These are phyloP conservation scores for Pyracantha coccinea DNA, from an alignment of 331 rosid genomes.

Conservation along the genomic window DNA sequence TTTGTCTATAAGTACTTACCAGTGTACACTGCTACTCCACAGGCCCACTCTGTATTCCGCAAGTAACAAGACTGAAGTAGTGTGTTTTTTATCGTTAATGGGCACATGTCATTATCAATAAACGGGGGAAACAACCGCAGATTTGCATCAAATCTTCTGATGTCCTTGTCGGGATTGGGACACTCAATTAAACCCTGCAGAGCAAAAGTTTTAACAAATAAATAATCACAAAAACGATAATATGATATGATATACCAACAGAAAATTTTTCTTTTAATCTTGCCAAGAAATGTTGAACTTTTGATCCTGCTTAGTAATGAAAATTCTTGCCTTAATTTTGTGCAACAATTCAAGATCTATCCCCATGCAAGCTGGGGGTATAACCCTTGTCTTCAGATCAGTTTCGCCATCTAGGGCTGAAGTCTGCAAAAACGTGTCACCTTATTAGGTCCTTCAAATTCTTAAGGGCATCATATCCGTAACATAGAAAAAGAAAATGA, in stretches of 20 bases:
- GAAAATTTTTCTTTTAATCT: neutral
- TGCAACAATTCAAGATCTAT: slow-evolving; percentile 84
- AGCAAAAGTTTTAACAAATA: neutral
- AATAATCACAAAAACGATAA: slow-evolving; percentile 1
- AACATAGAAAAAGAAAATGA: neutral
- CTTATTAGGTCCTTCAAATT: slow-evolving; percentile 28
- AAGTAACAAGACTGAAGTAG: slow-evolving; percentile 97
- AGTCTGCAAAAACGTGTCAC: slow-evolving; percentile 48
- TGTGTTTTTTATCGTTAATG: slow-evolving; percentile 89
- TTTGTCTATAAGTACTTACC: slow-evolving; percentile 47
- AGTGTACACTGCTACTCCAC: slow-evolving; percentile 93
- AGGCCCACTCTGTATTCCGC: slow-evolving; percentile 98
- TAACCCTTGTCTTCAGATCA: slow-evolving; percentile 84
- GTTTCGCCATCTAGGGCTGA: slow-evolving; percentile 96
- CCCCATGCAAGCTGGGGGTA: slow-evolving; percentile 91
- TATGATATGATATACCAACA: slow-evolving; percentile 13
- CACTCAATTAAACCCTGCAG: slow-evolving; percentile 95
- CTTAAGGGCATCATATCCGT: neutral
- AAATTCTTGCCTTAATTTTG: slow-evolving; percentile 73
- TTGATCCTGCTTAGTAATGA: neutral
- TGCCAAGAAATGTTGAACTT: neutral
- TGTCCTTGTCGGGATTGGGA: slow-evolving; percentile 83
- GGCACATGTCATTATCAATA: slow-evolving; percentile 87
- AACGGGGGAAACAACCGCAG: slow-evolving; percentile 94
- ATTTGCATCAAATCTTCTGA: slow-evolving; percentile 93